A percentile compares a stretch with the other conserved stretches of the same genome.
Evolutionary conservation across 768 basidiomycete species (phyloP).

Genomic region (Serendipita sp.): DNA sequence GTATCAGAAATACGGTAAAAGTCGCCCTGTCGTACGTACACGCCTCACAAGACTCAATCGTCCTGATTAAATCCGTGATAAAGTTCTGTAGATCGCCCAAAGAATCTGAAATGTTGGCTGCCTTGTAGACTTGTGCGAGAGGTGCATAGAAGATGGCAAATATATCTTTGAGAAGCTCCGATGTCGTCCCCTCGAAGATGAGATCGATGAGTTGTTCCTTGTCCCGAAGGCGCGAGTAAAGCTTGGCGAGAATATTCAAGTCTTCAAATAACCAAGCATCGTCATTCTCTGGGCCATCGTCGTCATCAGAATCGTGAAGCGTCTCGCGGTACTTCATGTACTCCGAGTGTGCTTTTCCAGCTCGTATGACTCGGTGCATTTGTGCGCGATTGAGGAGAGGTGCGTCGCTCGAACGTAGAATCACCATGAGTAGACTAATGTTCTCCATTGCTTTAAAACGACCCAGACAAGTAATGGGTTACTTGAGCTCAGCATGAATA

Average conservation of each 20-base stretch:
- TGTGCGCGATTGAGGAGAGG: slow-evolving; percentile 64
- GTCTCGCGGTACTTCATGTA: slow-evolving; percentile 49
- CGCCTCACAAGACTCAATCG: slow-evolving; percentile 84
- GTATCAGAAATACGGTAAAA: background rate
- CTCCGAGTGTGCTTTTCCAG: slow-evolving; percentile 60
- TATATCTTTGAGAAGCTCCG: slow-evolving; percentile 92
- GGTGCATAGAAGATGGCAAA: slow-evolving; percentile 98
- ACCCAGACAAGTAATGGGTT: too few species aligned
- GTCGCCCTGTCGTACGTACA: slow-evolving; percentile 32
- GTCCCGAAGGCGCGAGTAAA: slow-evolving; percentile 70
- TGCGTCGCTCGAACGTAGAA: slow-evolving; percentile 64
- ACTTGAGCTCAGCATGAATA: background rate
- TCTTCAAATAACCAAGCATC: slow-evolving; percentile 97
- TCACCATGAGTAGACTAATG: slow-evolving; percentile 59
- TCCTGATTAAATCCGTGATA: slow-evolving; percentile 85
- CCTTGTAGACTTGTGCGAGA: slow-evolving; percentile 90
- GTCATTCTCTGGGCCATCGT: slow-evolving; percentile 84
- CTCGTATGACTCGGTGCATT: slow-evolving; percentile 62
- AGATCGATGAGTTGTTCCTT: slow-evolving; percentile 84
- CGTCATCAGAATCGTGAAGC: slow-evolving; percentile 73
- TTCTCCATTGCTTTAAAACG: slow-evolving; percentile 37
- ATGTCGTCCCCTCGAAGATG: slow-evolving; percentile 92
- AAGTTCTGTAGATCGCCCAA: slow-evolving; percentile 84
- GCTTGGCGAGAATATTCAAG: slow-evolving; percentile 56
- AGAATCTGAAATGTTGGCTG: slow-evolving; percentile 93